Evolutionary conservation across 1,284 basidiomycete species (phyloP).

Genomic region (Microbotryum saponariae): DNA sequence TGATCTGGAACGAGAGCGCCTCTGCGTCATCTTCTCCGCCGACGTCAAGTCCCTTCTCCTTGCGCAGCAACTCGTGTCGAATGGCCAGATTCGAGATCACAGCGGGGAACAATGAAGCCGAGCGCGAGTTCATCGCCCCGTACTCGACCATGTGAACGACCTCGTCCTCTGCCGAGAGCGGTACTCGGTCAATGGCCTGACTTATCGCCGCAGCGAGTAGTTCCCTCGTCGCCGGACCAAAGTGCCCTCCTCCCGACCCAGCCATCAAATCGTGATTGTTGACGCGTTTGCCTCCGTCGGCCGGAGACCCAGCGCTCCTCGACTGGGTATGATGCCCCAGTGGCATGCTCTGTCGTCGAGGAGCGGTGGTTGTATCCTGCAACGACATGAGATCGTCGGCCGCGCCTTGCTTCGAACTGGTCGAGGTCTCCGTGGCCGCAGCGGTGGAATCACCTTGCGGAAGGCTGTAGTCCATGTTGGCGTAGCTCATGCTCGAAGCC

Average conservation of each 20-base stretch:
- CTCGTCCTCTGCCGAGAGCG: constrained; percentile 32
- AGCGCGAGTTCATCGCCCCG: constrained; percentile 39
- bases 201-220: constrained; percentile 35
- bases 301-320: constrained; percentile 3
- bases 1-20: constrained; percentile 37
- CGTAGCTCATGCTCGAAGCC: too few species aligned
- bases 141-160: constrained; percentile 41
- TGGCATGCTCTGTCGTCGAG: too few species aligned
- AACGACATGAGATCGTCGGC: constrained; percentile 6
- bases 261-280: constrained; percentile 25
- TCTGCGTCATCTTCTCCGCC: constrained; percentile 8
- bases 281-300: not conserved
- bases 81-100: constrained; percentile 37
- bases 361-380: not conserved
- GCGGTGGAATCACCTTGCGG: too few species aligned
- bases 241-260: constrained; percentile 36
- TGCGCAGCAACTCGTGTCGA: constrained; percentile 15
- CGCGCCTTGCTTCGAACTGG: too few species aligned
- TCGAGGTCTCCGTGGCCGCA: too few species aligned
- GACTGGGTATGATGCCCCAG: not conserved
- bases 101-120: constrained; percentile 38
- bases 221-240: constrained; percentile 39
- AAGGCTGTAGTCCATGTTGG: too few species aligned
- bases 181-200: constrained; percentile 33
- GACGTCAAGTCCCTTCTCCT: not conserved